Base-by-base conservation (phyloP, 345 rosid species). In the Bruguiera sexangula region DNA sequence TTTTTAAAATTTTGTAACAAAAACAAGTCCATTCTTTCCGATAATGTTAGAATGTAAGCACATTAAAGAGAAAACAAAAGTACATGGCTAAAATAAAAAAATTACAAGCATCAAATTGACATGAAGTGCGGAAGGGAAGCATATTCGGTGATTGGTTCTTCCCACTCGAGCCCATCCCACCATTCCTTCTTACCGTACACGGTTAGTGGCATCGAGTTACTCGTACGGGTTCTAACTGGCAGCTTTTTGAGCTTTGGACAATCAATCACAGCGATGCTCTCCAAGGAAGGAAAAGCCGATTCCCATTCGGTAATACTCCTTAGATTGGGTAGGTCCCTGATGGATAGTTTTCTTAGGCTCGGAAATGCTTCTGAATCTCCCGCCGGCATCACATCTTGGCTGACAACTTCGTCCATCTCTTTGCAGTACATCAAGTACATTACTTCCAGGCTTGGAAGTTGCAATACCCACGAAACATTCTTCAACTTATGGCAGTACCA, bases 401-500 rank as follows among this genome's bases (percentile, higher is more conserved):
- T 72, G 24, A 79, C 69, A 62, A 85, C 39, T 71, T 77, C 82
- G 60, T 85, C 85, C 71, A 85, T 52, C 60, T 81, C 84, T 73
- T 70, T 73, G 68, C 89, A 83, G 78, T 83, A 57, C 43, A 79
- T 66, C 69, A 85, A 26, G 64, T 80, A 79, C 73, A 85, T 63
- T 50, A 61, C 67, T 66, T 85, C 83, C 66, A 85, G 77, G 74
- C 63, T 85, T 67, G 83, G 78, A 76, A 85, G 86, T 3, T 62
- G 73, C 2, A 53, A 29, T 67, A 73, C 65, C 88, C 88, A 80
- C 3, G 88, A 76, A 37, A 85, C 48, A 37, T 78, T 76, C 80
- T 80, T 85, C 75, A 85, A 69, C 61, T 73, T 78, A 69, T 70
- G 76, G 76, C 86, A 85, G 46, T 80, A 79, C 80, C 82, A 80